A percentile compares a stretch with the other conserved stretches of the same genome.
Conservation (phyloP, 2,329 filamentous ascomycete species). For the Penicillium sp. region DNA sequence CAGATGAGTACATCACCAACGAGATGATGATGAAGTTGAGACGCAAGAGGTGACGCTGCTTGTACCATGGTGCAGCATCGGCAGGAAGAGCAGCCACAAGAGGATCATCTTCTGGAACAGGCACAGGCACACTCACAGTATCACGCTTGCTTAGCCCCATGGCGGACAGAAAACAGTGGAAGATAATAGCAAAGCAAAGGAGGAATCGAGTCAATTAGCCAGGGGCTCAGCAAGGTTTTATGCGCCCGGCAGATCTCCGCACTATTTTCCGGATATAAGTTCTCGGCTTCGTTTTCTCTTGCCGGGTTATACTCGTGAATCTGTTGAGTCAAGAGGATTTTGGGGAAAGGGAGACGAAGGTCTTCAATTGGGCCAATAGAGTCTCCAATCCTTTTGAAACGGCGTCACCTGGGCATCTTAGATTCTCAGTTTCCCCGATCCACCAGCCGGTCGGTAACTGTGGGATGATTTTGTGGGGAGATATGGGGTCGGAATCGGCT, state of each 20-base stretch:
- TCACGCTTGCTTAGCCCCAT: background rate
- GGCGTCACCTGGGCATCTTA: background rate
- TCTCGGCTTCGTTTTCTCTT: no score
- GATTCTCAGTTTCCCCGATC: background rate
- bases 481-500: background rate
- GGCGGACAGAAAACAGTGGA: background rate
- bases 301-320: background rate
- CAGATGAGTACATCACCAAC: constrained; percentile 7
- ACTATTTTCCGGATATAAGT: no score
- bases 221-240: background rate
- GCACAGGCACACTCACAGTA: background rate
- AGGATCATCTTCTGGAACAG: constrained; percentile 9
- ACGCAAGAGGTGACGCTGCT: constrained; percentile 4
- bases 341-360: background rate
- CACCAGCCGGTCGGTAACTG: background rate
- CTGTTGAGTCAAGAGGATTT: background rate
- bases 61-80: constrained; percentile 7
- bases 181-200: background rate
- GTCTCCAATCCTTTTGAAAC: background rate
- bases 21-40: constrained; percentile 10
- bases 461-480: constrained; percentile 10
- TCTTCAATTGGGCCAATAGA: background rate
- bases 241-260: background rate
- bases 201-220: background rate
- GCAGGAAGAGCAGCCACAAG: constrained; percentile 1